Conservation (phyloP, 1,284 basidiomycete genomes). For the Lentinus polychrous region DNA sequence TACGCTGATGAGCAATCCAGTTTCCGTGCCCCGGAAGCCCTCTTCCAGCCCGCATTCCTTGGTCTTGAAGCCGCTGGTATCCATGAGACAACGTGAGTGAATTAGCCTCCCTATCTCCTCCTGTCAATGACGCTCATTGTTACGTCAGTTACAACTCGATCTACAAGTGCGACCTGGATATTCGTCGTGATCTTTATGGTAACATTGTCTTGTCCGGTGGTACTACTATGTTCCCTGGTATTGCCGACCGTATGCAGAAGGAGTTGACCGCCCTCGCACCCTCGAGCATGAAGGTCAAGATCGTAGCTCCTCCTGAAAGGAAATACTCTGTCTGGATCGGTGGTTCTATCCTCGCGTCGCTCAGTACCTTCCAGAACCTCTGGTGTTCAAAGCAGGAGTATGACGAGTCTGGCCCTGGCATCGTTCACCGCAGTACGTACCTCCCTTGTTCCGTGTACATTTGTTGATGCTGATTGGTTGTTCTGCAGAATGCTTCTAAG, state of each 20-base stretch:
- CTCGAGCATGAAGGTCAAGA: slow-evolving; percentile 91
- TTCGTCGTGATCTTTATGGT: slow-evolving; percentile 86
- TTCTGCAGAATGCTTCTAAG: slow-evolving; percentile 9
- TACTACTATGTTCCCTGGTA: slow-evolving; percentile 97
- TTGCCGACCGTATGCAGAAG: slow-evolving; percentile 97
- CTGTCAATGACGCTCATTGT: background rate
- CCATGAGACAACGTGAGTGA: slow-evolving; percentile 84
- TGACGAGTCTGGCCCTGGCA: slow-evolving; percentile 82
- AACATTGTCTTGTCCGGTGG: slow-evolving; percentile 95
- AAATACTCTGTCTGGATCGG: slow-evolving; percentile 99
- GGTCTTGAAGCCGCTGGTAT: slow-evolving; percentile 93
- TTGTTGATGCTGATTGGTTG: background rate
- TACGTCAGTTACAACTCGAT: slow-evolving; percentile 76
- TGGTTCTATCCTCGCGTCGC: slow-evolving; percentile 94
- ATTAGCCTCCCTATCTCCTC: background rate
- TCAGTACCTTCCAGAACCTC: slow-evolving; percentile 93
- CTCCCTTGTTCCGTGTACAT: background rate
- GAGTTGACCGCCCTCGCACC: slow-evolving; percentile 89
- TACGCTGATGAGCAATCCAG: slow-evolving; percentile 27
- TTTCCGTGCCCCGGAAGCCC: slow-evolving; percentile 94
- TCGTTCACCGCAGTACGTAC: slow-evolving; percentile 69
- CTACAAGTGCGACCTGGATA: slow-evolving; percentile 76
- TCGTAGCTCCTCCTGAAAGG: slow-evolving; percentile 86
- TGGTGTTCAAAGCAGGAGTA: slow-evolving; percentile 94
- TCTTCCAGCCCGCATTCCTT: slow-evolving; percentile 94